Evolutionary conservation across 352 stramenopile species (phyloP).

Genomic region (Phytophthora pini): DNA sequence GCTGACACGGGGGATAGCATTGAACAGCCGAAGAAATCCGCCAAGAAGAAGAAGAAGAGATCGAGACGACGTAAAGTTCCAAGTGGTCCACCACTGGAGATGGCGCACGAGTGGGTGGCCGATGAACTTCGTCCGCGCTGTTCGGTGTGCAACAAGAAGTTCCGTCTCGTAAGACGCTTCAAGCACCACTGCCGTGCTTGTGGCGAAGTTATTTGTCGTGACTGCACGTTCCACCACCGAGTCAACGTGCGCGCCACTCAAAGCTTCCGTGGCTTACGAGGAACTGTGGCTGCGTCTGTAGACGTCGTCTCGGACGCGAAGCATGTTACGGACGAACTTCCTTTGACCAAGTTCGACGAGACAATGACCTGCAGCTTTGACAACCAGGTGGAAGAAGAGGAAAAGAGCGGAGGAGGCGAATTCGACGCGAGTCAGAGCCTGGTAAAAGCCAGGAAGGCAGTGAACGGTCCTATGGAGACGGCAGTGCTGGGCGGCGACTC

Average conservation of each 20-base stretch:
- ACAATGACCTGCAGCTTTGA: conserved; percentile 46
- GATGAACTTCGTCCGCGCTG: conserved; percentile 62
- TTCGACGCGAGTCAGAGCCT: conserved; percentile 36
- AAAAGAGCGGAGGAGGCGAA: conserved; percentile 5
- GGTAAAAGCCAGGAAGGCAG: conserved; percentile 35
- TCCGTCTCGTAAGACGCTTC: conserved; percentile 59
- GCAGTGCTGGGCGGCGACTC: conserved; percentile 31
- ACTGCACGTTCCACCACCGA: conserved; percentile 54
- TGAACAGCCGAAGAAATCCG: conserved; percentile 21
- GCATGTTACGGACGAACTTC: conserved; percentile 4
- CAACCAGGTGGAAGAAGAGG: conserved; percentile 27
- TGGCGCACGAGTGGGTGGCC: conserved; percentile 67
- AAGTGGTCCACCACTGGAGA: conserved; percentile 47
- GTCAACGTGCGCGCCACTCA: conserved; percentile 48
- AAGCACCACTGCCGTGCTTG: conserved; percentile 82
- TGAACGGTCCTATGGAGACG: conserved; percentile 28
- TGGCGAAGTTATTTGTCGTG: conserved; percentile 67
- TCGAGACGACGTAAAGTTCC: conserved; percentile 32
- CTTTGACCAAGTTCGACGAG: conserved; percentile 31
- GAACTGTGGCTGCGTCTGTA: conserved; percentile 22
- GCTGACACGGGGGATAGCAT: background rate
- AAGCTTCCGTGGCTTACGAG: conserved; percentile 32
- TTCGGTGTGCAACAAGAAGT: conserved; percentile 67
- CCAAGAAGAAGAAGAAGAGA: conserved; percentile 38
- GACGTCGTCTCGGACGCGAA: conserved; percentile 22